Conservation (phyloP, 2,329 filamentous ascomycete species). For the Fonsecaea pugnacius region DNA sequence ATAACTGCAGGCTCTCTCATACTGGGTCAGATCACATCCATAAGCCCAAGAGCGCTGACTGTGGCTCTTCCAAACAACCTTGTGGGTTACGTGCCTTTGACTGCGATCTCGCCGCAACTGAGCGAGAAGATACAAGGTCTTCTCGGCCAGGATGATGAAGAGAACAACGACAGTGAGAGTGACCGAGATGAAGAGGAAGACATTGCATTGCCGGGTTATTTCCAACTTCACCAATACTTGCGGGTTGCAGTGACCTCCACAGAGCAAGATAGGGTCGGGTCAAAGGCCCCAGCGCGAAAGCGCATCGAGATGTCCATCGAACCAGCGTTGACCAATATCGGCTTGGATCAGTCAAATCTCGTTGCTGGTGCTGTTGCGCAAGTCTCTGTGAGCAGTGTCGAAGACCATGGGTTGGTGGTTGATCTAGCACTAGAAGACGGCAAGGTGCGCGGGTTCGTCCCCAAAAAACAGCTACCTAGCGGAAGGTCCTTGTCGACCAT, state of each 20-base stretch:
- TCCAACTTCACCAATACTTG: slow-evolving; percentile 83
- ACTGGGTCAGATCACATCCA: slow-evolving; percentile 80
- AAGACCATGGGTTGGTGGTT: slow-evolving; percentile 95
- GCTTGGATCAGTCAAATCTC: slow-evolving; percentile 72
- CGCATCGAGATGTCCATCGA: slow-evolving; percentile 86
- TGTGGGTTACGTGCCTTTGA: slow-evolving; percentile 84
- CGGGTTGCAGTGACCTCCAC: slow-evolving; percentile 82
- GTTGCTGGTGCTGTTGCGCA: slow-evolving; percentile 79
- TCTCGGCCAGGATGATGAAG: slow-evolving; percentile 63
- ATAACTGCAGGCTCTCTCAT: slow-evolving; percentile 83
- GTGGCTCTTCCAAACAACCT: slow-evolving; percentile 92
- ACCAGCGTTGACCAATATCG: slow-evolving; percentile 76
- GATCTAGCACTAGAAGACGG: slow-evolving; percentile 76
- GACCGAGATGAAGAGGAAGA: slow-evolving; percentile 55
- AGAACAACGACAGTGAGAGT: slow-evolving; percentile 57
- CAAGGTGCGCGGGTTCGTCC: slow-evolving; percentile 78
- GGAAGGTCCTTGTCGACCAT: slow-evolving; percentile 68
- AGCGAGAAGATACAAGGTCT: slow-evolving; percentile 74
- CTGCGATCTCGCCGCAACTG: slow-evolving; percentile 82
- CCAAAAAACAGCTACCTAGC: slow-evolving; percentile 77
- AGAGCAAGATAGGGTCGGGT: slow-evolving; percentile 56
- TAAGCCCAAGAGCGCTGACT: slow-evolving; percentile 77
- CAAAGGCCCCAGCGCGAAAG: slow-evolving; percentile 70
- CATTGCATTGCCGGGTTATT: slow-evolving; percentile 74
- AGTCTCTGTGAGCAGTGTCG: slow-evolving; percentile 85